phyloP scores from a whole-genome alignment of 1,139 yeast genomes.

The Suhomyces anneliseae region DNA sequence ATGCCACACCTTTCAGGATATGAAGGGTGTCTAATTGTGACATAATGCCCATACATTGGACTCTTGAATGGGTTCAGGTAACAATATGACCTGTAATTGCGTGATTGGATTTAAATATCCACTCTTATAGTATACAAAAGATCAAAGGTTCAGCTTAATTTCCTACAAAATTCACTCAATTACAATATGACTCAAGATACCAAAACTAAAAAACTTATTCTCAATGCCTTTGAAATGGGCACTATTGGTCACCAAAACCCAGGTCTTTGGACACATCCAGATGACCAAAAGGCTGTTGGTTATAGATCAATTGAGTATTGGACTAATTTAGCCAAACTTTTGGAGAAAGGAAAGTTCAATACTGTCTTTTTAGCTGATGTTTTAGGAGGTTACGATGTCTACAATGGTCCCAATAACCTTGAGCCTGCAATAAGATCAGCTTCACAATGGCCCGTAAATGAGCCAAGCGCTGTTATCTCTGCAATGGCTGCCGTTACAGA shows the following conservation, averaged over 20 bases:
- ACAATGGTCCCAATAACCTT: conserved; percentile 38
- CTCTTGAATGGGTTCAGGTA: too few relatives aligned
- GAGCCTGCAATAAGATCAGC: conserved; percentile 40
- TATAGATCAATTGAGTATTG: conserved; percentile 45
- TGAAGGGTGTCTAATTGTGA: background rate
- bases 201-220: conserved; percentile 23
- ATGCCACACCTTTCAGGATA: background rate
- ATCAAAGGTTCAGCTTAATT: too few relatives aligned
- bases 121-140: too few relatives aligned
- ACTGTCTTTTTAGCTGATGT: conserved; percentile 50
- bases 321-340: conserved; percentile 43
- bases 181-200: background rate
- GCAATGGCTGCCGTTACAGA: conserved; percentile 45
- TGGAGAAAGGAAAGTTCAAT: conserved; percentile 48
- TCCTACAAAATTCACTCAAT: background rate
- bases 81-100: too few relatives aligned
- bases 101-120: too few relatives aligned
- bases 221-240: conserved; percentile 44
- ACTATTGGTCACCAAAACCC: conserved; percentile 40
- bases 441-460: conserved; percentile 44
- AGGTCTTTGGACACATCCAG: conserved; percentile 42
- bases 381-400: conserved; percentile 45
- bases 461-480: conserved; percentile 41
- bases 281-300: conserved; percentile 31
- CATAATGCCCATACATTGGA: background rate